Evolutionary conservation across 2,329 filamentous ascomycete species (phyloP), one percentile per base, ranked within the genome.

Genomic region (Aureobasidium subglaciale): DNA sequence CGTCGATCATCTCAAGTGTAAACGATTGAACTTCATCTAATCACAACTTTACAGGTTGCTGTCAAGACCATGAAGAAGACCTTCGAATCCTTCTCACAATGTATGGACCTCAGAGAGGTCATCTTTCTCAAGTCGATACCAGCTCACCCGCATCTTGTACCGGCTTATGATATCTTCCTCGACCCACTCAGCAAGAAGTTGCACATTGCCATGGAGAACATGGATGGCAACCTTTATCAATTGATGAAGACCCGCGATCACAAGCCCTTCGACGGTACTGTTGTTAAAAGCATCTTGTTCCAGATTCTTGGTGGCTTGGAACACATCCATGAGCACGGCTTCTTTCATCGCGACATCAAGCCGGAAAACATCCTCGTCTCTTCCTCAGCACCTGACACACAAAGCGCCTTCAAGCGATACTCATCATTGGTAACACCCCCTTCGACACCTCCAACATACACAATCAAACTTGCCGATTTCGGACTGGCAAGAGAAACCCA

Each of bases 21-120:
- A 27, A 56, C 62, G 22, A 11, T 64, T 64, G 32, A 34, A 18
- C 18, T 57, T 9, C 10, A 42, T 40, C 43, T 37, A 59, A 48
- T 59, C 63, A 48, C 61, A 60, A 59, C 56, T 56, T 38, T 56
- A 35, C 58, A 97, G 93, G 88, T 99, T 65, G 93, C 93, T 40
- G 96, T 99, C 75, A 99, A 99, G 75, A 97, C 93, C 5, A 99
- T 99, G 93, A 99, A 99, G 80, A 99, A 99, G 82, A 91, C 87
- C 0, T 99, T 97, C 65, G 91, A 97, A 64, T 95, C 89, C 1
- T 90, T 96, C 68, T 76, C 82, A 15, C 87, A 90, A 52, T 99
- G 93, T 70, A 75, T 96, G 61, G 93, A 99, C 72, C 82, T 99
- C 54, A 86, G 93, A 59, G 93, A 99, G 72, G 93, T 99, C 62